Evolutionary conservation across 2,329 filamentous ascomycete genomes (phyloP).

Genomic region (Phialemonium atrogriseum): DNA sequence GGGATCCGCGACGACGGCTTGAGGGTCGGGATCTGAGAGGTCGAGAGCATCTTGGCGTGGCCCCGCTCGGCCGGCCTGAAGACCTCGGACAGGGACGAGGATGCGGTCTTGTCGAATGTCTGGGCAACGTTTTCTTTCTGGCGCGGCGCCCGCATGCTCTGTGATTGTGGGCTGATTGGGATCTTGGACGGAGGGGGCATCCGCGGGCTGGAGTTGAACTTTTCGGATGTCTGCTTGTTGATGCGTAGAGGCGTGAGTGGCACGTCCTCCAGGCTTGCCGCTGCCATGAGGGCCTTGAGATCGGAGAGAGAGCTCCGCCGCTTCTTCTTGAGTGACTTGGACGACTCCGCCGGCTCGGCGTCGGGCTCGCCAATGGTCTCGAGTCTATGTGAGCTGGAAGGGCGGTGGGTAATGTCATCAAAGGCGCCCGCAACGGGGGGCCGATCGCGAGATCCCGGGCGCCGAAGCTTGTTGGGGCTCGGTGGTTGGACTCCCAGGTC

Average conservation of each 20-base stretch:
- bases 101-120: constrained; percentile 16
- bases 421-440: constrained; percentile 55
- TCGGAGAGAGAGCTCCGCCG: constrained; percentile 88
- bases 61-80: constrained; percentile 12
- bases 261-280: constrained; percentile 42
- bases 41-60: constrained; percentile 43
- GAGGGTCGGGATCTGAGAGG: constrained; percentile 46
- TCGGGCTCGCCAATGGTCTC: constrained; percentile 54
- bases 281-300: constrained; percentile 56
- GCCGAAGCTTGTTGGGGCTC: constrained; percentile 40
- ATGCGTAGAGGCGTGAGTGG: constrained; percentile 40
- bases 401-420: constrained; percentile 44
- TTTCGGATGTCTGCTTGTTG: constrained; percentile 46
- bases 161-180: constrained; percentile 39
- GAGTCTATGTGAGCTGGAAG: constrained; percentile 48
- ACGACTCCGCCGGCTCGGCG: constrained; percentile 25
- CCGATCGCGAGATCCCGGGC: constrained; percentile 50
- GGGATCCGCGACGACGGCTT: constrained; percentile 28
- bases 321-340: constrained; percentile 59
- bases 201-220: constrained; percentile 45
- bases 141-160: constrained; percentile 30
- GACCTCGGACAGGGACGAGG: constrained; percentile 9
- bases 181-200: constrained; percentile 39
- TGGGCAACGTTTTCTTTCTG: constrained; percentile 38
- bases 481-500: constrained; percentile 49